Evolutionary conservation across 2,329 filamentous ascomycete genomes (phyloP), one percentile per base, ranked within the genome.

Genomic region (Ophiosphaerella korrae): DNA sequence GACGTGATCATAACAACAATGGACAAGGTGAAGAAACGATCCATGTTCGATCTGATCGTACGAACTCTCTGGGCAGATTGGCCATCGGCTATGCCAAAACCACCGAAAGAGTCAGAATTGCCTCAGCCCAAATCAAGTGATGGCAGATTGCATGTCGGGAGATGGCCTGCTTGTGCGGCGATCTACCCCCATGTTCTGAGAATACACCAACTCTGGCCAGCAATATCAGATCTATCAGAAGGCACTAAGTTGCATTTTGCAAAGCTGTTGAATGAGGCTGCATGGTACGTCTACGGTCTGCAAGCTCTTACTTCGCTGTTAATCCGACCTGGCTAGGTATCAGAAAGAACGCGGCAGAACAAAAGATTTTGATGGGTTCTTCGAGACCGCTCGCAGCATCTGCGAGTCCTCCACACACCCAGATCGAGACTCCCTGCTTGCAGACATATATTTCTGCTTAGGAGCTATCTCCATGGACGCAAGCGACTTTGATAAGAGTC

Each of bases 71-170:
- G 38, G 45, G 41, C 45, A 14, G 24, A 44, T 16, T 52, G 50
- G 50, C 50, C 50, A 48, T 52, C 45, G 23, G 50, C 43, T 42
- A 52, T 52, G 49, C 44, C 49, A 12, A 50, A 50, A 37, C 43
- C 49, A 42, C 37, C 43, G 21, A 46, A 38, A 36, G 32, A 29
- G 23, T 42, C 49, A 36, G 21, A 47, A 47, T 38, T 45, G 9
- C 42, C 42, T 35, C 48, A 50, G 48, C 48, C 48, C 24, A 50
- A 47, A 43, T 29, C 38, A 43, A 42, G 37, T 42, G 32, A 24
- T 31, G 33, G 39, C 21, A 34, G 37, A 35, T 31, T 40, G 7
- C 16, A 44, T 34, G 36, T 48, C 29, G 45, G 37, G 14, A 41
- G 46, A 18, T 50, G 46, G 46, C 41, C 36, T 18, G 16, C 23